Conservation (phyloP, 2,329 filamentous ascomycete genomes). For the Paracamarosporium sp. region DNA sequence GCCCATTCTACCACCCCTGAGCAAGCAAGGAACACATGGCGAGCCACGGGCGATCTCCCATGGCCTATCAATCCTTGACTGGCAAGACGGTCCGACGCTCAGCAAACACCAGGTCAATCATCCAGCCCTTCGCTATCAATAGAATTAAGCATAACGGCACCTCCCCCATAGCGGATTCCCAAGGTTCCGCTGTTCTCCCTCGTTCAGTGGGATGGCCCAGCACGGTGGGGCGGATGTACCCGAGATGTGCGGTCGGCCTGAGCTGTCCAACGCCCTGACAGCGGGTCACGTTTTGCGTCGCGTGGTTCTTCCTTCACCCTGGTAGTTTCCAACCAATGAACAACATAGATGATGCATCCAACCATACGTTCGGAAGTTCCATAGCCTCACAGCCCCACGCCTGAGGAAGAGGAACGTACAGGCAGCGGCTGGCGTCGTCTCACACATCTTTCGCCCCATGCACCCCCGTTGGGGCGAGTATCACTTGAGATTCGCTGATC, state of each 20-base stretch:
- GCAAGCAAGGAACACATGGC: neutral
- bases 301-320: neutral
- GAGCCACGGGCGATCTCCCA: neutral
- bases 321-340: neutral
- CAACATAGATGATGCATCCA: neutral
- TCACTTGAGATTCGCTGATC: neutral
- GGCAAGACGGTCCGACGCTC: neutral
- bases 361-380: conserved; percentile 1
- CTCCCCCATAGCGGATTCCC: conserved; percentile 1
- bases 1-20: neutral
- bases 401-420: neutral
- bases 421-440: neutral
- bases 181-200: too few species aligned
- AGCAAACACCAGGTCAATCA: neutral
- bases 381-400: conserved; percentile 3
- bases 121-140: conserved; percentile 10
- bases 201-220: conserved; percentile 10
- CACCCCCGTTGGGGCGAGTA: neutral
- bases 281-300: neutral
- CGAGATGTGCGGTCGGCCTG: conserved; percentile 8
- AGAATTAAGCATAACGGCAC: conserved; percentile 17
- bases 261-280: neutral
- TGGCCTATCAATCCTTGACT: neutral
- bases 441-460: conserved; percentile 2
- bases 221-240: conserved; percentile 13